Percentiles rank a stretch among this genome's conserved stretches.
phyloP scores from a whole-genome alignment of 805 yeast genomes.

The Ogataea saltuana region DNA sequence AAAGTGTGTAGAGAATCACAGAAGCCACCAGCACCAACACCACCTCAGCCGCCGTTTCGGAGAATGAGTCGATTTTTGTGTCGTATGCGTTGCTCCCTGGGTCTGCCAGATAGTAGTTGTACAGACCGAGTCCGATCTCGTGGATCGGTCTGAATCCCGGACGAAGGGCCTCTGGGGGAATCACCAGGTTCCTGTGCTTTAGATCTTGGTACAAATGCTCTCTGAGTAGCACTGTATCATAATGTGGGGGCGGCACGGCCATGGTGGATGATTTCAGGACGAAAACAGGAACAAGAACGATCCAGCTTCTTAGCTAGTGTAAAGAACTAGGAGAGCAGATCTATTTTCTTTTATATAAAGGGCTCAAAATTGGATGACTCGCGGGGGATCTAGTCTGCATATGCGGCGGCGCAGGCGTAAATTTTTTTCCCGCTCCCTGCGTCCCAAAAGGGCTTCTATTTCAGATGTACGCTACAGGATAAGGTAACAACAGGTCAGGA shows the following conservation, averaged over 20 bases:
- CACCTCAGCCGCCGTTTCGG: constrained; percentile 9
- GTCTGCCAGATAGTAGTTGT: constrained; percentile 28
- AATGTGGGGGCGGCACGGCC: constrained; percentile 36
- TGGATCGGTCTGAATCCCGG: constrained; percentile 32
- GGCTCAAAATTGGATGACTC: too few relatives aligned
- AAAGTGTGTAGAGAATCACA: constrained; percentile 1
- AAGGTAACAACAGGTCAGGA: too few relatives aligned
- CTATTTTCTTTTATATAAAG: too few relatives aligned
- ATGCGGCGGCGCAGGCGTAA: too few relatives aligned
- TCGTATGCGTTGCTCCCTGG: constrained; percentile 7
- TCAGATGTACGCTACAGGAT: too few relatives aligned
- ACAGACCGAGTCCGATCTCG: constrained; percentile 35
- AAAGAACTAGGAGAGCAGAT: too few relatives aligned
- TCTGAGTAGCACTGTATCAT: constrained; percentile 35
- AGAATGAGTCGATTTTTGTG: constrained; percentile 3
- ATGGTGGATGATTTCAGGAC: constrained; percentile 21
- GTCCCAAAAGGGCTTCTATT: too few relatives aligned
- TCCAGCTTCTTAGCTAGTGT: too few relatives aligned
- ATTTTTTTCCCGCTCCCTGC: too few relatives aligned
- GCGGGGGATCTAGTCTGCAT: too few relatives aligned
- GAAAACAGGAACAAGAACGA: too few relatives aligned
- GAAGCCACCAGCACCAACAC: constrained; percentile 3
- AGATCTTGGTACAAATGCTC: constrained; percentile 37
- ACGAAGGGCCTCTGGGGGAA: constrained; percentile 28
- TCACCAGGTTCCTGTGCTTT: constrained; percentile 26